Evolutionary conservation across 140 eudicot species (phyloP).

Genomic region (Oenanthe javanica): DNA sequence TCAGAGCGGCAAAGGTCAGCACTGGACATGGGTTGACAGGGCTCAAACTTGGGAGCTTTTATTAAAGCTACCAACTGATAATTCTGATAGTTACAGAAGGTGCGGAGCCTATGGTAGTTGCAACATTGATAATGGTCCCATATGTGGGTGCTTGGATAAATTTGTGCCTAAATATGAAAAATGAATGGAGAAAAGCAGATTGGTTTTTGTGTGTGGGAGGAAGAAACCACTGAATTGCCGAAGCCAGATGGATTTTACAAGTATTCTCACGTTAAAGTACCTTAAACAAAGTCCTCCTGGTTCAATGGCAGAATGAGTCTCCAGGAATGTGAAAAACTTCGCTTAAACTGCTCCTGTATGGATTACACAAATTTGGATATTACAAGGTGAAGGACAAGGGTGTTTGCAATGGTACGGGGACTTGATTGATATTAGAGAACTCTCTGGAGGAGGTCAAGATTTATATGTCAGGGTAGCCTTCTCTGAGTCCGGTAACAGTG

Average conservation of each 20-base stretch:
- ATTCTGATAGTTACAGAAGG: slow-evolving; percentile 23
- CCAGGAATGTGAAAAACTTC: slow-evolving; percentile 19
- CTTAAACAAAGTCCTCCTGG: slow-evolving; percentile 27
- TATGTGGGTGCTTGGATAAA: slow-evolving; percentile 32
- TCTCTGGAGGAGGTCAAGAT: slow-evolving; percentile 28
- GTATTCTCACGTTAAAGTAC: slow-evolving; percentile 29
- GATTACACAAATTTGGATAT: slow-evolving; percentile 34
- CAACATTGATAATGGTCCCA: neutral
- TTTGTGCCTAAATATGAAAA: slow-evolving; percentile 19
- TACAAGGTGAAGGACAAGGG: slow-evolving; percentile 7
- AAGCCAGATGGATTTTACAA: slow-evolving; percentile 27
- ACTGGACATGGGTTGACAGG: slow-evolving; percentile 20
- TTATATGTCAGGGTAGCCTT: slow-evolving; percentile 29
- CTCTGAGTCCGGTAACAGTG: slow-evolving; percentile 17
- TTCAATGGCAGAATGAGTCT: slow-evolving; percentile 20
- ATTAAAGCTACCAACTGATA: slow-evolving; percentile 10
- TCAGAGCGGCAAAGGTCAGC: slow-evolving; percentile 7
- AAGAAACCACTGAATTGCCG: slow-evolving; percentile 19
- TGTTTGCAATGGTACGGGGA: slow-evolving; percentile 35
- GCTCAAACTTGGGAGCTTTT: slow-evolving; percentile 12
- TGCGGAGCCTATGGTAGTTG: slow-evolving; percentile 31
- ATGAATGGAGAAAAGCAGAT: slow-evolving; percentile 13
- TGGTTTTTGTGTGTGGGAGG: slow-evolving; percentile 40
- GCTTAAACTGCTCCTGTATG: slow-evolving; percentile 35
- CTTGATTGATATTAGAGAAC: slow-evolving; percentile 18